These are phyloP conservation scores for Hortiboletus flavorubellus DNA, from an alignment of 768 basidiomycete species.

Conservation along the genomic window DNA sequence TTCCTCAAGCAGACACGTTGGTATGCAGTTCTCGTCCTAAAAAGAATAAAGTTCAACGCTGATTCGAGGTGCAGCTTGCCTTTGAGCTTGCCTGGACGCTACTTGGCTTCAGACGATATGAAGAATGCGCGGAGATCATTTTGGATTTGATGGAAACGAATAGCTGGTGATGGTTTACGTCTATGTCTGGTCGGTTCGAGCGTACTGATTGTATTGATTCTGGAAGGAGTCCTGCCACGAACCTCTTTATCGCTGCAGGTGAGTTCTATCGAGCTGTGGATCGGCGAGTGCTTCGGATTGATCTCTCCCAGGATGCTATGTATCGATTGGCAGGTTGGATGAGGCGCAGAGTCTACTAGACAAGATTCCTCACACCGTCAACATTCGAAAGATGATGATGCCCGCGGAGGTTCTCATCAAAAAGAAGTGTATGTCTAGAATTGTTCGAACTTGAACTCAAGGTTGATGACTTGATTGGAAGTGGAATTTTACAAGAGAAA, in stretches of 20 bases:
- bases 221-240: conserved; percentile 72
- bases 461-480: conserved; percentile 24
- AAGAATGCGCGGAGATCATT: conserved; percentile 67
- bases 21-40: conserved; percentile 31
- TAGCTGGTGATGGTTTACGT: conserved; percentile 47
- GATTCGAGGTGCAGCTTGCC: conserved; percentile 44
- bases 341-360: conserved; percentile 64
- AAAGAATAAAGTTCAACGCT: neutral
- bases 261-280: conserved; percentile 6
- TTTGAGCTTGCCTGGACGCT: conserved; percentile 81
- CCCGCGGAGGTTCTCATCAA: conserved; percentile 77
- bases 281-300: neutral
- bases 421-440: conserved; percentile 57
- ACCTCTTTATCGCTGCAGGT: conserved; percentile 75
- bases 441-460: neutral
- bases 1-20: conserved; percentile 70
- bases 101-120: conserved; percentile 58
- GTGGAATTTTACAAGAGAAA: conserved; percentile 77
- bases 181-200: neutral
- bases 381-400: conserved; percentile 61
- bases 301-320: conserved; percentile 50
- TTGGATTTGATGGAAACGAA: conserved; percentile 63
- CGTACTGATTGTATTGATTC: neutral
- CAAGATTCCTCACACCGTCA: conserved; percentile 54
- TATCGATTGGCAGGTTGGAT: conserved; percentile 51